phyloP scores from a whole-genome alignment of 2,329 filamentous ascomycete species.

The Sphaerulina populicola region DNA sequence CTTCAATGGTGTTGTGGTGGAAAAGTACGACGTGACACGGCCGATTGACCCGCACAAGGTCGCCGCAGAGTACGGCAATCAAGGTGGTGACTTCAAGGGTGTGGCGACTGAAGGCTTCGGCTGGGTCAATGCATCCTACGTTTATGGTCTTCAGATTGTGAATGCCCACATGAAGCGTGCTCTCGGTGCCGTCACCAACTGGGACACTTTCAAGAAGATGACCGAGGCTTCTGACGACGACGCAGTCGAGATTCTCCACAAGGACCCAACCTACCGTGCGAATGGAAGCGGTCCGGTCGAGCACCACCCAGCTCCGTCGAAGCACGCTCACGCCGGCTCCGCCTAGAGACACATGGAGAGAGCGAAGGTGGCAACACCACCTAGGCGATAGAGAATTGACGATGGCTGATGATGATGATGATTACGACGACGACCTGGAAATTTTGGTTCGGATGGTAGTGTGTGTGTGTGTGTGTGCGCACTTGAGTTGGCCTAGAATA shows the following conservation, averaged over 20 bases:
- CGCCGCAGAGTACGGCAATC: conserved; percentile 95
- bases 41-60: conserved; percentile 86
- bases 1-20: conserved; percentile 95
- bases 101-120: conserved; percentile 95
- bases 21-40: conserved; percentile 95
- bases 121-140: conserved; percentile 97
- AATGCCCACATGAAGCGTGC: conserved; percentile 84
- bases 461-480: too few species aligned
- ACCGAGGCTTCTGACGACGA: conserved; percentile 22
- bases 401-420: conserved; percentile 1
- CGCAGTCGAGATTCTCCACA: conserved; percentile 5
- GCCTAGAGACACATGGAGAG: conserved; percentile 2
- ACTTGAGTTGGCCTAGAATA: neutral
- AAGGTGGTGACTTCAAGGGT: conserved; percentile 89
- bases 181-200: conserved; percentile 78
- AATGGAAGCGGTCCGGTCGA: conserved; percentile 9
- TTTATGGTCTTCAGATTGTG: conserved; percentile 82
- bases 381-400: neutral
- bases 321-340: conserved; percentile 12
- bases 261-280: neutral
- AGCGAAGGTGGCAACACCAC: neutral
- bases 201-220: conserved; percentile 67
- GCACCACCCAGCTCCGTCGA: conserved; percentile 12
- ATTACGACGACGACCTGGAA: neutral
- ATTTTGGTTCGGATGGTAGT: neutral